Evolutionary conservation across 176 grass and related monocot species (phyloP), one percentile per base, ranked within the genome.

Genomic region (Coix lacrymajobi): DNA sequence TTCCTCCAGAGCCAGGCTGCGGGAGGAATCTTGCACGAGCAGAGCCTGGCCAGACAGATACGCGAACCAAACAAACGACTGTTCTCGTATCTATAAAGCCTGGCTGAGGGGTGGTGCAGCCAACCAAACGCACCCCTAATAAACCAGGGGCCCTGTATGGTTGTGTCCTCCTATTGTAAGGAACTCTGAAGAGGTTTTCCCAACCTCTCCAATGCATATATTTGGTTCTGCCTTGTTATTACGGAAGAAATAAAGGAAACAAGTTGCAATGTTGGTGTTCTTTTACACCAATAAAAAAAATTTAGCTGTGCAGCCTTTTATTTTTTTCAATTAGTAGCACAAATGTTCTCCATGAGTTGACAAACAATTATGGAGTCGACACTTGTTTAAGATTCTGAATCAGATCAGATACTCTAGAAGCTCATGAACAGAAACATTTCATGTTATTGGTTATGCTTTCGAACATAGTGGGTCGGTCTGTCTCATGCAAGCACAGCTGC

Each of bases 401-500:
- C 68, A 70, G 67, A 70, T n/a, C 3, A 43, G 67, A n/a, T n/a
- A n/a, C 67, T 24, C n/a, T 38, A 70, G 3, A 71, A 71, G 12
- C n/a, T 71, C 38, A 43, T 16, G 38, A 13, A 39, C 11, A 67
- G 15, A 83, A 46, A 51, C 3, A 9, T 74, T 28, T 64, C 5
- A 64, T 83, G 69, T 24, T 15, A 25, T 13, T 16, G 7, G 25
- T 31, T 7, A 43, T 3, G 67, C 37, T 41, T 41, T 14, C 7
- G 51, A 58, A 15, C 63, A 45, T 45, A 34, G 74, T 36, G 49
- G 4, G 3, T 25, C 36, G 4, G 31, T 78, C 73, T 26, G 44
- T 37, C 83, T 85, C 83, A 7, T 72, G 84, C 84, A 86, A 29
- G 33, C 65, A 81, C 79, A 69, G 10, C 49, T 58, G 33, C 45